Evolutionary conservation across 495 filamentous ascomycete species (phyloP), one percentile per base, ranked within the genome.

Genomic region (Lindgomyces ingoldianus): DNA sequence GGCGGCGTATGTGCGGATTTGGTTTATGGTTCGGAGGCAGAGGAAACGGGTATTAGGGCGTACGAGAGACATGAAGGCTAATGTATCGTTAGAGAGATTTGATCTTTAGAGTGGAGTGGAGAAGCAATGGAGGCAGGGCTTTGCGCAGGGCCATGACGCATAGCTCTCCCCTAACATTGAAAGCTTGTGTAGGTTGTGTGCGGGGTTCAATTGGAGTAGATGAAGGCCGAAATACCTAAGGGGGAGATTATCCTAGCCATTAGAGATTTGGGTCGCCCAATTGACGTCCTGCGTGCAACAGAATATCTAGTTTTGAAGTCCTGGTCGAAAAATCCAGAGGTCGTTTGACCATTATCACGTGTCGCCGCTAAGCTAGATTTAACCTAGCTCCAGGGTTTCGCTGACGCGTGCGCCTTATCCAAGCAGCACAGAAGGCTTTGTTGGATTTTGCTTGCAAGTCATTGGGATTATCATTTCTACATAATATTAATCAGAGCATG

Each of bases 1-100:
- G 2, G 76, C 75, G 11, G 77, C 72, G 52, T 78, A 80, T 30
- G 44, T 41, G 24, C 75, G 74, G 9, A 64, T 50, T 36, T 76
- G 74, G 19, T 26, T 25, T 25, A 54, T 16, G 25, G 29, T 30
- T 16, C 19, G 22, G n/a, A 42, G 22, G 49, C 50, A 50, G 39
- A 64, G 45, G 29, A 60, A n/a, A 25, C 50, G 62, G 18, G 57
- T 6, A 56, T 59, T 54, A 36, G 63, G 62, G 46, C 65, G 59
- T 24, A 52, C 59, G 65, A 68, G 46, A 26, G 65, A 57, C 65
- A 68, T 68, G 2, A 4, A 57, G 36, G 41, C 30, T 4, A 9
- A 6, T 24, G 10, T 21, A 6, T 8, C 29, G 19, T 2, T 24
- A 41, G 19, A 44, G n/a, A 44, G 4, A 19, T 42, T 22, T 16